These are phyloP conservation scores for Irpex lacteus DNA, from an alignment of 1,284 basidiomycete genomes.

Conservation along the genomic window DNA sequence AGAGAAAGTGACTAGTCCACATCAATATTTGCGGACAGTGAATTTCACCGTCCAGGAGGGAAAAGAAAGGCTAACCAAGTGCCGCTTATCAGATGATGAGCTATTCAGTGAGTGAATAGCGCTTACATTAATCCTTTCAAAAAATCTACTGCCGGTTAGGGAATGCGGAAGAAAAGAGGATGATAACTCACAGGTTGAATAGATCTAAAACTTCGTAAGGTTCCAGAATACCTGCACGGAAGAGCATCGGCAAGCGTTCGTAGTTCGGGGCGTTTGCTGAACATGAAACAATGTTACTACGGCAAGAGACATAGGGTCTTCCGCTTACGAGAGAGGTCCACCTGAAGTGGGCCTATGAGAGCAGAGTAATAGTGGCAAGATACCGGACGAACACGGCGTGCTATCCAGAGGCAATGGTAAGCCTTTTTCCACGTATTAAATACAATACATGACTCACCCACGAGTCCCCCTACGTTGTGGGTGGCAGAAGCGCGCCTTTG, in stretches of 20 bases:
- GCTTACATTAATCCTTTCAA: slow-evolving; percentile 50
- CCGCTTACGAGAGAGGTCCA: slow-evolving; percentile 11
- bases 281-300: not conserved
- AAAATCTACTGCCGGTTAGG: slow-evolving; percentile 39
- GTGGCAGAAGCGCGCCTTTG: slow-evolving; percentile 29
- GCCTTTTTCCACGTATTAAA: not conserved
- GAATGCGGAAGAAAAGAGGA: not conserved
- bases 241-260: slow-evolving; percentile 32
- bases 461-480: not conserved
- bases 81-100: slow-evolving; percentile 1
- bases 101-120: not conserved
- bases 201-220: slow-evolving; percentile 58
- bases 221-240: slow-evolving; percentile 43
- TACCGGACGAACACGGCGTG: not conserved
- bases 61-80: slow-evolving; percentile 46
- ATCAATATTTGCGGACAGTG: slow-evolving; percentile 51
- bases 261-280: slow-evolving; percentile 7
- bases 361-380: slow-evolving; percentile 11
- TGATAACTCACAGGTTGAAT: slow-evolving; percentile 48
- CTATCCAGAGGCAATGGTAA: not conserved
- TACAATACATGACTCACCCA: not conserved
- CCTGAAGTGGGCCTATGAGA: slow-evolving; percentile 10
- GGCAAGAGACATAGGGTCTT: not conserved
- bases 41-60: slow-evolving; percentile 50
- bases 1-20: slow-evolving; percentile 52